phyloP scores from a whole-genome alignment of 805 yeast species.

The Blastobotrys chiropterorum region DNA sequence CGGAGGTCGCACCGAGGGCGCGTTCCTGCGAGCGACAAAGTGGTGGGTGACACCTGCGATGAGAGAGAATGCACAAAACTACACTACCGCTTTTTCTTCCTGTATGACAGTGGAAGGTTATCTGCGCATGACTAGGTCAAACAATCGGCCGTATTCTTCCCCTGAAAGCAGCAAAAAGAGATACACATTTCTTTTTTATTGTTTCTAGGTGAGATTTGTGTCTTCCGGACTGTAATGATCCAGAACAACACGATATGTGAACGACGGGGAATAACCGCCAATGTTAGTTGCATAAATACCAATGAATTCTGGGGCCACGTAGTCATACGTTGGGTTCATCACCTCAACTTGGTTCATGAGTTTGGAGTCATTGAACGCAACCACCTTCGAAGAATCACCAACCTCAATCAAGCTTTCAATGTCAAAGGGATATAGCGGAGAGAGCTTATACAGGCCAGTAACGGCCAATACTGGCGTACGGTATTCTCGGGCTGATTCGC shows the following conservation, averaged over 20 bases:
- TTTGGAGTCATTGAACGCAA: conserved; percentile 64
- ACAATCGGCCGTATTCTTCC: too few relatives aligned
- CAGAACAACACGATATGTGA: conserved; percentile 88
- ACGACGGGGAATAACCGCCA: conserved; percentile 96
- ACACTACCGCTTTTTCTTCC: too few relatives aligned
- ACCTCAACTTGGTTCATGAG: conserved; percentile 71
- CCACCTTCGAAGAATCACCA: conserved; percentile 87
- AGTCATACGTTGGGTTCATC: conserved; percentile 84
- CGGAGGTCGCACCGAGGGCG: too few relatives aligned
- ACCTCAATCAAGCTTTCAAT: conserved; percentile 79
- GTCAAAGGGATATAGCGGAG: conserved; percentile 89
- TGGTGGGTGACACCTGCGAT: too few relatives aligned
- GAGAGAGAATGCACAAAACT: too few relatives aligned
- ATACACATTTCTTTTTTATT: too few relatives aligned
- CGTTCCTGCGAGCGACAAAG: too few relatives aligned
- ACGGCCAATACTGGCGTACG: conserved; percentile 95
- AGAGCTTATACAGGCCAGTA: conserved; percentile 86
- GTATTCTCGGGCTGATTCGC: conserved; percentile 93
- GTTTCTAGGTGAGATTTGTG: conserved; percentile 14
- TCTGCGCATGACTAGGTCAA: too few relatives aligned
- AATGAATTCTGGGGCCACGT: conserved; percentile 87
- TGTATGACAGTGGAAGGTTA: too few relatives aligned
- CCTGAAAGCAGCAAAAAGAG: too few relatives aligned
- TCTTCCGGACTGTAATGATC: conserved; percentile 90
- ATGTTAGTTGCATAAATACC: conserved; percentile 92